Base-by-base conservation (phyloP, 139 green algal genomes). In the Pycnococcus provasolii region DNA sequence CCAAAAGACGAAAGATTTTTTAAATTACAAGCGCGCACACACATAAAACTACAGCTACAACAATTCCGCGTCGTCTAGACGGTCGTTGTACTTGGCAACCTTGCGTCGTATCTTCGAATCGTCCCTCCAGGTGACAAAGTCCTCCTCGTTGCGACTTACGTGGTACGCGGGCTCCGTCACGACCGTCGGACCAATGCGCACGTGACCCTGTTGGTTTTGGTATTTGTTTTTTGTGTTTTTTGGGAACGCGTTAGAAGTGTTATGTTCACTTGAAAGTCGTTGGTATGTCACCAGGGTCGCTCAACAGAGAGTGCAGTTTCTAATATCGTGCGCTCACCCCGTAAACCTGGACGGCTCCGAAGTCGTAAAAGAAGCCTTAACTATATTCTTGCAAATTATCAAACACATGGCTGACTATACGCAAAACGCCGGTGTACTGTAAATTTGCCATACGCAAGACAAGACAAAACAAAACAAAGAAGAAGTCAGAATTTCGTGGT, bases 51-150 rank as follows among this genome's bases (percentile, higher is more conserved):
- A 26, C 26, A 26, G 26, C 26, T 26, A 26, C 26, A 81, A 59
- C 59, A 96, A 72, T 64, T 96, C 90, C 68, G 85, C 96, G 72
- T 98, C 92, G 68, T 98, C 92, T 66, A 97, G 77, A 70, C 84
- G 81, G 80, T 98, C 92, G 69, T 96, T 95, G 83, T 96, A 96
- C 70, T 87, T 80, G 73, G 87, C 53, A 43, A 98, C 88, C 82
- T 98, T 97, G 61, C 89, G 81, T 79, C 89, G 91, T 77, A 98
- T 95, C 82, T 94, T 95, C 70, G 62, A 85, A 3, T 89, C 95
- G 77, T 97, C 92, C 50, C 94, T 86, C 92, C 94, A 99, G 0
- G 91, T 96, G 46, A 98, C 88, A 76, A 95, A 97, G 81, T 99
- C 92, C 79, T 98, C 94, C 84, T 95, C 89, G 67, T 64, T 79